Evolutionary conservation across 805 yeast genomes (phyloP).

Genomic region (Wickerhamiella qilinensis): DNA sequence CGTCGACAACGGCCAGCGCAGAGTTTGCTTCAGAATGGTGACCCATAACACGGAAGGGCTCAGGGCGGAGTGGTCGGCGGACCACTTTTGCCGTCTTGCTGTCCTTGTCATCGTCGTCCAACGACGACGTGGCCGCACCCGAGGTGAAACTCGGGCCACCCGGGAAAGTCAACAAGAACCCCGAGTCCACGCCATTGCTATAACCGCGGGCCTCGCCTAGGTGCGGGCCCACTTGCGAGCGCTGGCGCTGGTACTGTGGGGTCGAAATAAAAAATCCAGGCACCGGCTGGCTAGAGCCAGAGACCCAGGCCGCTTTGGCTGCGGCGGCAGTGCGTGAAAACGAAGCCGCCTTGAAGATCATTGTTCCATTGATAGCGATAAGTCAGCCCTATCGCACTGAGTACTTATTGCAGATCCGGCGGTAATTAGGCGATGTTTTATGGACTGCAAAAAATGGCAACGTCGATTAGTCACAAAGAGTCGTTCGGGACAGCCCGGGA

Average conservation of each 20-base stretch:
- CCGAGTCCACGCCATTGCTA: slow-evolving; percentile 9
- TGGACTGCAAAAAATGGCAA: too few species aligned
- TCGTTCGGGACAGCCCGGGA: neutral
- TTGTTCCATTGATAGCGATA: neutral
- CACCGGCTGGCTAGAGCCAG: slow-evolving; percentile 18
- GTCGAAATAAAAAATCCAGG: slow-evolving; percentile 27
- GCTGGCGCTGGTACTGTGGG: slow-evolving; percentile 24
- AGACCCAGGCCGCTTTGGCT: slow-evolving; percentile 24
- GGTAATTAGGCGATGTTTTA: too few species aligned
- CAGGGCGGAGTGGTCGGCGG: neutral
- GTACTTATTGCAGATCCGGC: too few species aligned
- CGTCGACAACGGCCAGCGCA: neutral
- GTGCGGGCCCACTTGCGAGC: slow-evolving; percentile 20
- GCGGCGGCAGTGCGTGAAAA: slow-evolving; percentile 17
- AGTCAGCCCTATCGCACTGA: too few species aligned
- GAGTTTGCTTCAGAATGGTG: neutral
- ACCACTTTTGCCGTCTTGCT: neutral
- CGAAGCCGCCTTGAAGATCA: neutral
- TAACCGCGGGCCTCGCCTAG: slow-evolving; percentile 9
- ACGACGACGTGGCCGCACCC: neutral
- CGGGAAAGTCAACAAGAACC: neutral
- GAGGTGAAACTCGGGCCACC: neutral
- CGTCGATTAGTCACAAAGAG: neutral
- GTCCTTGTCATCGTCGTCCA: slow-evolving; percentile 8
- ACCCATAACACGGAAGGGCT: neutral